A percentile compares a stretch with the other conserved stretches of the same genome.
phyloP scores from a whole-genome alignment of 768 basidiomycete species.

The Lactarius vividus region DNA sequence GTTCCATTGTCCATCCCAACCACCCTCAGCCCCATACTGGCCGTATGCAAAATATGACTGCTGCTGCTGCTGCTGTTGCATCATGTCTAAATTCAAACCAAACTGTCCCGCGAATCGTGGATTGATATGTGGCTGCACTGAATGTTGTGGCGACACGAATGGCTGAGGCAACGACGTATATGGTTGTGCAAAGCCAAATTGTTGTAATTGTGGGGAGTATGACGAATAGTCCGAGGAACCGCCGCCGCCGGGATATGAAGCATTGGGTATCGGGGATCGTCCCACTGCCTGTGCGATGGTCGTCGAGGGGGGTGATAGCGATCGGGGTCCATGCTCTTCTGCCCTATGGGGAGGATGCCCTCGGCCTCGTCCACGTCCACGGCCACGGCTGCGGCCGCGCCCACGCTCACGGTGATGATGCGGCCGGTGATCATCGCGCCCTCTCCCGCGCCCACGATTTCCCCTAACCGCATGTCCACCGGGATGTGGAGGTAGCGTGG shows the following conservation, averaged over 20 bases:
- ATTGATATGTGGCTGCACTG: conserved; percentile 82
- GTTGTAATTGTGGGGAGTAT: conserved; percentile 12
- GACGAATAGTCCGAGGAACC: conserved; percentile 24
- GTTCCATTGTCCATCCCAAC: conserved; percentile 21
- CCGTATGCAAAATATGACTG: conserved; percentile 19
- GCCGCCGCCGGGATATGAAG: conserved; percentile 21
- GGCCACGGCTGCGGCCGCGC: conserved; percentile 31
- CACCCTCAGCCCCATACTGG: conserved; percentile 11
- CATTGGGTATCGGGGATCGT: conserved; percentile 33
- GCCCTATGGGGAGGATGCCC: conserved; percentile 22
- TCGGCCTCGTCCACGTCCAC: conserved; percentile 30
- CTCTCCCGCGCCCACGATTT: conserved; percentile 35
- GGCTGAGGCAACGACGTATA: conserved; percentile 17
- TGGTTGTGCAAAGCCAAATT: conserved; percentile 21
- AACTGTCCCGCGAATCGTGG: conserved; percentile 72
- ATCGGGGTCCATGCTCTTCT: conserved; percentile 35
- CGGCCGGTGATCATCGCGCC: conserved; percentile 33
- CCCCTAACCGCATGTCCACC: conserved; percentile 31
- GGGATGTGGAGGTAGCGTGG: not conserved
- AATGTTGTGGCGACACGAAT: conserved; percentile 26
- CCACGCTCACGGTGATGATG: conserved; percentile 28
- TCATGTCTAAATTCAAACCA: conserved; percentile 45
- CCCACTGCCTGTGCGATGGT: conserved; percentile 48
- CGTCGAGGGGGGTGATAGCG: conserved; percentile 46
- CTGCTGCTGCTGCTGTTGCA: conserved; percentile 17